Base-by-base conservation (phyloP, 495 filamentous ascomycete genomes). In the Tirmania nivea region DNA sequence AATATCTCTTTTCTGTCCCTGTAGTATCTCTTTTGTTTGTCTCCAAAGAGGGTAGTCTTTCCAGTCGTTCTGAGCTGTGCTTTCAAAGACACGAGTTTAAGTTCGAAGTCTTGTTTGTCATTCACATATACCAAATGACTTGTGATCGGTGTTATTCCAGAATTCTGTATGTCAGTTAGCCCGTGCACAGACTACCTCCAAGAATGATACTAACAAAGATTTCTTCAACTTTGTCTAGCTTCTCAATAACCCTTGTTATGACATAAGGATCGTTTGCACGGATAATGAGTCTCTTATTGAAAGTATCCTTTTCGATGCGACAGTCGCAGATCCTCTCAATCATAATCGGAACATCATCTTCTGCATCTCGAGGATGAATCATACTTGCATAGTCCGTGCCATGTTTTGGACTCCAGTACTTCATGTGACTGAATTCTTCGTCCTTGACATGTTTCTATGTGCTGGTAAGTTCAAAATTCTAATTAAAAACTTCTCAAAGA, bases 141-240 rank as follows among this genome's bases (percentile, higher is more conserved):
- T 45, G 17, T 45, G 21, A 61, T 35, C 35, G 59, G 54, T 16
- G 60, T 58, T 19, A 60, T 60, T 34, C 59, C 58, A 8, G 54
- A 54, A 56, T 52, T 54, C 59, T 60, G 25, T 49, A 17, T 31
- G 20, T 50, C 11, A 54, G 50, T 21, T 8, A 9, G 1, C 45
- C 49, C 21, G 19, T 34, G 10, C 11, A 42, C 25, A 39, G 14
- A 36, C 1, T 37, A 35, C 17, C 17, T 16, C n/a, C 9, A 3
- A 17, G 36, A 34, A 10, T 7, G 17, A 17, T 16, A 34, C 59
- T 54, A 54, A 60, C 59, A 36, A 57, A 60, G n/a, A 60, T 58
- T 19, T 61, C 58, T 49, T 61, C 51, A n/a, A 61, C 53, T 39
- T 61, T 61, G 37, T 52, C 45, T 9, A 61, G 58, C 48, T 61